A percentile compares a stretch with the other conserved stretches of the same genome.
Evolutionary conservation across 176 grass and related monocot genomes (phyloP).

Genomic region (Rhynchospora pubera): DNA sequence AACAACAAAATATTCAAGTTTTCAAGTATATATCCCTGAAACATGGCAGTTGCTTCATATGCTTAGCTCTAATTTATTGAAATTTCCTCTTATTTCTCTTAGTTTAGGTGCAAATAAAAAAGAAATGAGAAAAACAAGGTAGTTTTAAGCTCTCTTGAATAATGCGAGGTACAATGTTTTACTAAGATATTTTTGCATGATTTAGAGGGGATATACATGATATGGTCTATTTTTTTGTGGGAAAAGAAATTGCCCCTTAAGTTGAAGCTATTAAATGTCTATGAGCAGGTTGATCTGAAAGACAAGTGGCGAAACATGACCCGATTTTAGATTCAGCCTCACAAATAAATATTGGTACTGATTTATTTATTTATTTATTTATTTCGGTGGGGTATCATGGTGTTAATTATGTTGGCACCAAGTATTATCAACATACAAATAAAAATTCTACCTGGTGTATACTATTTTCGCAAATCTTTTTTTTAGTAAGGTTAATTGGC

Average conservation of each 20-base stretch:
- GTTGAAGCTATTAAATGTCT: neutral
- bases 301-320: conserved; percentile 13
- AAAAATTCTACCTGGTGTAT: no score
- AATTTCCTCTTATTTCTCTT: neutral
- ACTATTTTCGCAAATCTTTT: no score
- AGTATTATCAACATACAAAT: no score
- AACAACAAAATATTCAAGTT: neutral
- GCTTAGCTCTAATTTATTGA: neutral
- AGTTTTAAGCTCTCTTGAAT: neutral
- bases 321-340: neutral
- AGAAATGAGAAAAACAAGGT: neutral
- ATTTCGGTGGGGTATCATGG: no score
- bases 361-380: no score
- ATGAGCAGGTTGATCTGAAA: conserved; percentile 13
- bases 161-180: neutral
- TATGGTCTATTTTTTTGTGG: neutral
- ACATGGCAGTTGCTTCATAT: neutral
- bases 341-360: no score
- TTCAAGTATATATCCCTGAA: neutral
- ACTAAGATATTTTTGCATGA: neutral
- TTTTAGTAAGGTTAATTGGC: no score
- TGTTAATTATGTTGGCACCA: no score
- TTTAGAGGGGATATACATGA: neutral
- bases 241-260: neutral
- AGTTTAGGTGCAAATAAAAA: neutral